Evolutionary conservation across 495 filamentous ascomycete genomes (phyloP).

Genomic region (Bathelium albidoporum): DNA sequence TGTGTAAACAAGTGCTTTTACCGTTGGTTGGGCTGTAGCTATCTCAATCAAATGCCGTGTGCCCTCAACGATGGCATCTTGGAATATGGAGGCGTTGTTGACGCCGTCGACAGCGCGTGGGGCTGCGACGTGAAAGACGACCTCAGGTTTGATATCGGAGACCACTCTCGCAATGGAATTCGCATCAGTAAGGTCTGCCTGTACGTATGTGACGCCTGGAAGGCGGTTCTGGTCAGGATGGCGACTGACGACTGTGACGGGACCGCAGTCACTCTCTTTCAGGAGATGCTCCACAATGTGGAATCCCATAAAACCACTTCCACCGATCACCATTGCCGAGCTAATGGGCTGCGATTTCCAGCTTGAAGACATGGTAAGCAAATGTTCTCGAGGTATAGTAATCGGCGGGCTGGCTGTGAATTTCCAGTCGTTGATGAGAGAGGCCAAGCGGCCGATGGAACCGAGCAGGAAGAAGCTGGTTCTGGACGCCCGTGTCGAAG

Average conservation of each 20-base stretch:
- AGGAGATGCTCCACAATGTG: slow-evolving; percentile 55
- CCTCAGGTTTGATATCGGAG: slow-evolving; percentile 17
- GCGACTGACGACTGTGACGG: slow-evolving; percentile 15
- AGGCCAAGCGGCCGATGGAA: too few species aligned
- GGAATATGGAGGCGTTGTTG: neutral
- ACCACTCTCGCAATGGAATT: slow-evolving; percentile 13
- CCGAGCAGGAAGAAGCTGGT: too few species aligned
- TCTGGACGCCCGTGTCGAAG: too few species aligned
- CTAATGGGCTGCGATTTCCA: too few species aligned
- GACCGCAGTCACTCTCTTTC: slow-evolving; percentile 21
- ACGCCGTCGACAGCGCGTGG: slow-evolving; percentile 8
- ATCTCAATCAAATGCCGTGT: slow-evolving; percentile 17
- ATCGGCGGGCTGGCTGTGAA: too few species aligned
- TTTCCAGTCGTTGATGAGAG: too few species aligned
- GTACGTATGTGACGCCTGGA: slow-evolving; percentile 15
- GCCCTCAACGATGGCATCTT: slow-evolving; percentile 17
- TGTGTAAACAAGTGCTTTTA: slow-evolving; percentile 25
- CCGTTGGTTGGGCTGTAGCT: slow-evolving; percentile 11
- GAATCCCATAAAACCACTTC: slow-evolving; percentile 61
- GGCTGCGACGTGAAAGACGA: slow-evolving; percentile 25
- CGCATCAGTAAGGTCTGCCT: slow-evolving; percentile 17
- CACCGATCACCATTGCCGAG: slow-evolving; percentile 62
- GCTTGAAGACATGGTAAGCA: too few species aligned
- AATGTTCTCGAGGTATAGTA: too few species aligned
- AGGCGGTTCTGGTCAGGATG: neutral